These are phyloP conservation scores for Chytriomyces sp. DNA, from an alignment of 192 early-diverging fungal genomes.

Conservation along the genomic window DNA sequence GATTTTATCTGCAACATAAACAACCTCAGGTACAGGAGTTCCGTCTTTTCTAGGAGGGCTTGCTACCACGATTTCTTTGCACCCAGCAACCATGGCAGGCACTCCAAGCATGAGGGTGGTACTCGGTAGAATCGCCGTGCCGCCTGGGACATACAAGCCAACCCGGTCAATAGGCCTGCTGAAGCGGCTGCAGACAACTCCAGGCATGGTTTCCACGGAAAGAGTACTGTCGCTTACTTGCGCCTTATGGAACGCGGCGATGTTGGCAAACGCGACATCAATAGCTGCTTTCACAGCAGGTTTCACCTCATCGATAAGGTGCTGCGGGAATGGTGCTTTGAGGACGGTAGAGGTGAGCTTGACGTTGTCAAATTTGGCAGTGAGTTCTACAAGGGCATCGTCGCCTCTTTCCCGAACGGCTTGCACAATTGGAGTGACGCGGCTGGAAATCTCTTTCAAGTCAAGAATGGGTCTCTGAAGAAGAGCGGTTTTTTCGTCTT, in stretches of 20 bases:
- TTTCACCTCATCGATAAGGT: constrained; percentile 46
- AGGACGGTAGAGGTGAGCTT: constrained; percentile 70
- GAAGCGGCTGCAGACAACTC: constrained; percentile 93
- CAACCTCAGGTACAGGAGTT: constrained; percentile 89
- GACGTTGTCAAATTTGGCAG: constrained; percentile 90
- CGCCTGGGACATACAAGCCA: constrained; percentile 97
- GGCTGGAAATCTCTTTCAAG: constrained; percentile 82
- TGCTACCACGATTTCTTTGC: constrained; percentile 92
- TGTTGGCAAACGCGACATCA: constrained; percentile 94
- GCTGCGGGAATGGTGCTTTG: constrained; percentile 77
- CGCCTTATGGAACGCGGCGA: constrained; percentile 90
- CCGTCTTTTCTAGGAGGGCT: constrained; percentile 94
- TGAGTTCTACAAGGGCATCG: constrained; percentile 80
- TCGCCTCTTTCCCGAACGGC: constrained; percentile 85
- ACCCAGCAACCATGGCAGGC: constrained; percentile 96
- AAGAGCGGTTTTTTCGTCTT: constrained; percentile 62
- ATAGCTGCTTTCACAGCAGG: constrained; percentile 78
- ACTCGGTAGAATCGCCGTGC: constrained; percentile 94
- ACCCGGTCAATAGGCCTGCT: constrained; percentile 93
- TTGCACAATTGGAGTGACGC: constrained; percentile 89
- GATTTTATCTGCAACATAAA: constrained; percentile 97
- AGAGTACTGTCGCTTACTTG: constrained; percentile 73
- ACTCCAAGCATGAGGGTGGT: constrained; percentile 96
- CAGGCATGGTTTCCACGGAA: constrained; percentile 96
- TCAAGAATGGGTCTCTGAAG: constrained; percentile 91